Conservation (phyloP, 805 yeast species). For the Metschnikowia borealis region DNA sequence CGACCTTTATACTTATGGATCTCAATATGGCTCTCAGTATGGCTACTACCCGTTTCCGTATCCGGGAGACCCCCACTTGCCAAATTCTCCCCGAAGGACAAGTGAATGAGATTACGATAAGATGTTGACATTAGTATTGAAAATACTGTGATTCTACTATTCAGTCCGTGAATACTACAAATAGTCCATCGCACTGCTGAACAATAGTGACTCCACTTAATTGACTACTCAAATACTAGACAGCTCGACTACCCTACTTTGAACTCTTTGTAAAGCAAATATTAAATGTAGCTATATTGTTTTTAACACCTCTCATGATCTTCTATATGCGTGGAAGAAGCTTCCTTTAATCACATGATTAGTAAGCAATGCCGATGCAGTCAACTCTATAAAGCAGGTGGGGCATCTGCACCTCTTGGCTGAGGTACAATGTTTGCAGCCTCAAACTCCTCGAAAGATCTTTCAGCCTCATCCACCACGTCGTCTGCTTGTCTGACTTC, state of each 20-base stretch:
- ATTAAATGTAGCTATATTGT: no score
- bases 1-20: neutral
- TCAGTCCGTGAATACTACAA: no score
- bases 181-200: no score
- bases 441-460: conserved; percentile 19
- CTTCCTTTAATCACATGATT: neutral
- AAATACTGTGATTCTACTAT: no score
- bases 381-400: conserved; percentile 13
- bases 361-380: neutral
- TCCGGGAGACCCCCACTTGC: neutral
- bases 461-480: conserved; percentile 17
- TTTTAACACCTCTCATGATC: neutral
- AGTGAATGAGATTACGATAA: neutral
- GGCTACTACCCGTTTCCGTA: neutral
- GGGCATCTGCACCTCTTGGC: conserved; percentile 21
- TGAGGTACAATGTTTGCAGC: conserved; percentile 24
- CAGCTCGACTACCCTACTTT: no score
- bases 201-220: no score
- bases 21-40: conserved; percentile 1
- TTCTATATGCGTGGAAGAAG: neutral
- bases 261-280: no score
- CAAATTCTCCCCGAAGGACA: neutral
- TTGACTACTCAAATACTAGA: no score
- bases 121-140: neutral
- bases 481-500: conserved; percentile 52